Conservation (phyloP, 2,329 filamentous ascomycete genomes). For the Hypoxylon rubiginosum region DNA sequence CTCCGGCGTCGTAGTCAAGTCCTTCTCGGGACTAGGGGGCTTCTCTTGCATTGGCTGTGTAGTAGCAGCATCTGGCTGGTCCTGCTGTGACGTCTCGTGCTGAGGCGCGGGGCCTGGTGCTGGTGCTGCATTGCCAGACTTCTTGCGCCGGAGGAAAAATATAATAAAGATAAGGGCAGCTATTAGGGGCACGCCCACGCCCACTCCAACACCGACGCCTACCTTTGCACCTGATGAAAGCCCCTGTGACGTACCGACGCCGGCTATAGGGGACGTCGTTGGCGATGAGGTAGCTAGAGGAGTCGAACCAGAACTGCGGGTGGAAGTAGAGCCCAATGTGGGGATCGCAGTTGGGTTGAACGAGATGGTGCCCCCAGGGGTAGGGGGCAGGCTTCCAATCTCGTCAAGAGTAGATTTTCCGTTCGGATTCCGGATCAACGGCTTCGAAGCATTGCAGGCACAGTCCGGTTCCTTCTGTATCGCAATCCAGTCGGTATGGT, state of each 20-base stretch:
- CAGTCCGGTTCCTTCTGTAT: slow-evolving; percentile 46
- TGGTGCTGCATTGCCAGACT: slow-evolving; percentile 10
- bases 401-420: slow-evolving; percentile 43
- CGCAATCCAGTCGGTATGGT: slow-evolving; percentile 35
- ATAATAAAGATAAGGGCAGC: slow-evolving; percentile 30
- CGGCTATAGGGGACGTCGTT: slow-evolving; percentile 19
- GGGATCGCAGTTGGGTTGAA: slow-evolving; percentile 46
- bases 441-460: slow-evolving; percentile 41
- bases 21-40: slow-evolving; percentile 24
- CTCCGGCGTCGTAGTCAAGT: slow-evolving; percentile 9
- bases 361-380: slow-evolving; percentile 44
- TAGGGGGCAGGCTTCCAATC: slow-evolving; percentile 42
- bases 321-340: slow-evolving; percentile 20
- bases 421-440: slow-evolving; percentile 43
- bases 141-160: slow-evolving; percentile 36
- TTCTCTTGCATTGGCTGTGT: slow-evolving; percentile 16
- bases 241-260: slow-evolving; percentile 15
- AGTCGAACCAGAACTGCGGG: neutral
- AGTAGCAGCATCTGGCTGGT: slow-evolving; percentile 5
- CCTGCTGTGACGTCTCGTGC: slow-evolving; percentile 9
- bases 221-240: slow-evolving; percentile 39
- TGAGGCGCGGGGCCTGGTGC: slow-evolving; percentile 4
- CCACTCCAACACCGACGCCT: slow-evolving; percentile 43
- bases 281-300: slow-evolving; percentile 7
- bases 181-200: slow-evolving; percentile 40